Conservation (phyloP, 2,329 filamentous ascomycete species). For the Ophiostoma sp. region DNA sequence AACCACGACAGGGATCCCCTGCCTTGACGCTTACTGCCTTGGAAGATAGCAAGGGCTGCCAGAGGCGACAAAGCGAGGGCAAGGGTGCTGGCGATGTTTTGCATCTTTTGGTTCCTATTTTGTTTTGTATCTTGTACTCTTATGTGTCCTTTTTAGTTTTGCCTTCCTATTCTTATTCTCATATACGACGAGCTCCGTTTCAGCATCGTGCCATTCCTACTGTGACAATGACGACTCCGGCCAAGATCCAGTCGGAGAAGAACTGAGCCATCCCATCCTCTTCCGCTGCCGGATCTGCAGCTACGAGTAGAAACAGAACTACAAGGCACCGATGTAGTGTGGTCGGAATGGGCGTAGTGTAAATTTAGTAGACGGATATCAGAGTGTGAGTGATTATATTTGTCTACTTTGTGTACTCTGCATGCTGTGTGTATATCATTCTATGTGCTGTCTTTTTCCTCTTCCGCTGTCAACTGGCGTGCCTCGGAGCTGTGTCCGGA, state of each 20-base stretch:
- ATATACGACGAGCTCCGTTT: no score
- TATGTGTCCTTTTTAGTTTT: no score
- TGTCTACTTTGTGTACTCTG: not conserved
- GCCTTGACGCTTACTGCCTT: constrained; percentile 4
- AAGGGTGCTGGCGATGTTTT: no score
- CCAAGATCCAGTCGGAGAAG: no score
- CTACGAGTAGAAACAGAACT: not conserved
- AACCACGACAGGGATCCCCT: not conserved
- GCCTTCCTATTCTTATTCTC: no score
- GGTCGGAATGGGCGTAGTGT: not conserved
- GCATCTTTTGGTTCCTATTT: no score
- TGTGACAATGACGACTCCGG: no score
- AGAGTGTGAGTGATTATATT: not conserved
- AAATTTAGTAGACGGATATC: not conserved
- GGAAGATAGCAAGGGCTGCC: not conserved
- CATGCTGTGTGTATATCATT: not conserved
- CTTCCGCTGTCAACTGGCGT: not conserved
- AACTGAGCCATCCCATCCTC: no score
- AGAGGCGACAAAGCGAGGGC: no score
- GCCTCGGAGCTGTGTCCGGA: not conserved
- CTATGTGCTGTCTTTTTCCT: not conserved
- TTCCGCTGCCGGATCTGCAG: not conserved
- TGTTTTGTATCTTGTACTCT: no score
- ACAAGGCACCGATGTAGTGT: not conserved
- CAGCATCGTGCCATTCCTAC: no score